Conservation (phyloP, 331 rosid species). For the Acacia concinna region DNA sequence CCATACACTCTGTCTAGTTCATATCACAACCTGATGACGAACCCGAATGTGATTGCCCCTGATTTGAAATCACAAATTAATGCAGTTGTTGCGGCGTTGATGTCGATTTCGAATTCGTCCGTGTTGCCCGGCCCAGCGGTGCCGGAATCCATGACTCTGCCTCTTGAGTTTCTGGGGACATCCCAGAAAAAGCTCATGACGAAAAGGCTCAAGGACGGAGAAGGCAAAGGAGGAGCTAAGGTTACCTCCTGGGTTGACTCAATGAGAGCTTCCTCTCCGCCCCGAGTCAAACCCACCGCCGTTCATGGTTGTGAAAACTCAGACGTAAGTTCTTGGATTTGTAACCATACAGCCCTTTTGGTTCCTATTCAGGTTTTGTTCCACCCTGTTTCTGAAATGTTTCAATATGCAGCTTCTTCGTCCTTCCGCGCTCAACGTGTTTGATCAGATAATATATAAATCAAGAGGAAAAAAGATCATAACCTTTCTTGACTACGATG, state of each 20-base stretch:
- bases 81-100: constrained; percentile 39
- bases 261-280: constrained; percentile 91
- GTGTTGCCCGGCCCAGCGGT: constrained; percentile 37
- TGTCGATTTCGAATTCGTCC: constrained; percentile 33
- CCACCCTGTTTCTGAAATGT: background rate
- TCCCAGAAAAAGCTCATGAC: constrained; percentile 45
- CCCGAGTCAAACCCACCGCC: constrained; percentile 44
- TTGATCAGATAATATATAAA: constrained; percentile 54
- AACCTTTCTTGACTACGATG: constrained; percentile 89
- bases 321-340: constrained; percentile 53
- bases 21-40: constrained; percentile 50
- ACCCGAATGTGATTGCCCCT: constrained; percentile 57
- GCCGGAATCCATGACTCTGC: constrained; percentile 37
- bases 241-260: constrained; percentile 76
- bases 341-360: constrained; percentile 41
- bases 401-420: constrained; percentile 49
- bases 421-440: constrained; percentile 75
- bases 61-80: constrained; percentile 46
- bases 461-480: constrained; percentile 72
- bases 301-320: constrained; percentile 37
- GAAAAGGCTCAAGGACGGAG: constrained; percentile 48
- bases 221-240: constrained; percentile 40
- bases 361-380: background rate
- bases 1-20: background rate
- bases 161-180: constrained; percentile 43